Evolutionary conservation across 2,329 filamentous ascomycete genomes (phyloP).

Genomic region (Diaporthe capsici): DNA sequence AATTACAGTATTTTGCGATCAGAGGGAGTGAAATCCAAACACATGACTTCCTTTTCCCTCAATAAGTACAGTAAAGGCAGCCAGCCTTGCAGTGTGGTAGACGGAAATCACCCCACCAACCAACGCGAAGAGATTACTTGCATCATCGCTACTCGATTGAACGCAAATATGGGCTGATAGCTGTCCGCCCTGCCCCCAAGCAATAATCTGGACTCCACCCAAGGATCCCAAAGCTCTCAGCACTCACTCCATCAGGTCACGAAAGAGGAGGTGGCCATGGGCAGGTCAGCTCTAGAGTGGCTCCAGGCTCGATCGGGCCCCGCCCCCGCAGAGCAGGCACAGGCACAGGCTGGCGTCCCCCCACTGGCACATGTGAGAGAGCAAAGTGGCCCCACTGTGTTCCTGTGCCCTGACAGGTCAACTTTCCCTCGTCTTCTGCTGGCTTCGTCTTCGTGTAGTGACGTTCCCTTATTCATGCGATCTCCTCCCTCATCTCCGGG

Average conservation of each 20-base stretch:
- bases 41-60: not conserved
- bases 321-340: not conserved
- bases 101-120: conserved; percentile 11
- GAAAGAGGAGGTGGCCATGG: conserved; percentile 7
- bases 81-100: not conserved
- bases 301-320: conserved; percentile 13
- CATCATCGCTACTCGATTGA: not conserved
- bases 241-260: not conserved
- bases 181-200: not conserved
- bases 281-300: conserved; percentile 34
- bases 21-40: not conserved
- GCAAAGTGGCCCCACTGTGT: conserved; percentile 2
- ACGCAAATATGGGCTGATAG: conserved; percentile 1
- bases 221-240: not conserved
- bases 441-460: conserved; percentile 1
- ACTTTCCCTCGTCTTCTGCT: not conserved
- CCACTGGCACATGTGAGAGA: not conserved
- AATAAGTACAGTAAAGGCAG: not conserved
- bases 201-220: not conserved
- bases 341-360: not conserved
- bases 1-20: not conserved
- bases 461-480: conserved; percentile 26
- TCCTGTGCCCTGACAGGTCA: conserved; percentile 15
- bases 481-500: conserved; percentile 1
- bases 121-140: conserved; percentile 12